Evolutionary conservation across 352 stramenopile genomes (phyloP).

Genomic region (Phytophthora pinifolia): DNA sequence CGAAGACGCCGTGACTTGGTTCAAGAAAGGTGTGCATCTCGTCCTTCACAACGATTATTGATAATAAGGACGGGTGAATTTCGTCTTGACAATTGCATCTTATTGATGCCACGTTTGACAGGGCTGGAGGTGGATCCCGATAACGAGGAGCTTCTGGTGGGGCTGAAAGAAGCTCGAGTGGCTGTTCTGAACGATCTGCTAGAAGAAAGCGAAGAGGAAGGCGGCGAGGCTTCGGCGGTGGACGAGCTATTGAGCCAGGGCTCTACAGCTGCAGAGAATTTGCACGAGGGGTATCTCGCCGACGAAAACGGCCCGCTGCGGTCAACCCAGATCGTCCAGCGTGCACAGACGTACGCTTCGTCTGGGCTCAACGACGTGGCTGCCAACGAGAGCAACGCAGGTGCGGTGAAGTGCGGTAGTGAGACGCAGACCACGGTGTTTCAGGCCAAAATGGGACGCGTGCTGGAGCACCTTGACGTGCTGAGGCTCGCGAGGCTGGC

Average conservation of each 20-base stretch:
- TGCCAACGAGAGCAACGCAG: constrained; percentile 6
- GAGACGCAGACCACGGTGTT: constrained; percentile 37
- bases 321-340: constrained; percentile 26
- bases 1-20: constrained; percentile 43
- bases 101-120: constrained; percentile 13
- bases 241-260: not conserved
- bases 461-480: constrained; percentile 60
- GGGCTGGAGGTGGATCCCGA: constrained; percentile 47
- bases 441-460: constrained; percentile 52
- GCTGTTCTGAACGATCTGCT: constrained; percentile 52
- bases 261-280: constrained; percentile 1
- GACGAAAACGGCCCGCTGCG: constrained; percentile 1
- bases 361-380: constrained; percentile 15
- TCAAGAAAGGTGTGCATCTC: constrained; percentile 42
- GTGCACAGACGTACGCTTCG: constrained; percentile 20
- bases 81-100: not conserved
- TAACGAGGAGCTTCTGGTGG: constrained; percentile 37
- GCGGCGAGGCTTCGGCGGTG: constrained; percentile 14
- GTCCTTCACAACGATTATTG: not conserved
- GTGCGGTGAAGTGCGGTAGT: constrained; percentile 8
- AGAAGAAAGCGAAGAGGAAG: constrained; percentile 34
- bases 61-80: not conserved
- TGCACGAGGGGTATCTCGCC: not conserved
- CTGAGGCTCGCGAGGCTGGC: constrained; percentile 51
- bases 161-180: constrained; percentile 55